A percentile compares a stretch with the other conserved stretches of the same genome.
phyloP scores from a whole-genome alignment of 352 stramenopile genomes.

The Pythium diclinum region DNA sequence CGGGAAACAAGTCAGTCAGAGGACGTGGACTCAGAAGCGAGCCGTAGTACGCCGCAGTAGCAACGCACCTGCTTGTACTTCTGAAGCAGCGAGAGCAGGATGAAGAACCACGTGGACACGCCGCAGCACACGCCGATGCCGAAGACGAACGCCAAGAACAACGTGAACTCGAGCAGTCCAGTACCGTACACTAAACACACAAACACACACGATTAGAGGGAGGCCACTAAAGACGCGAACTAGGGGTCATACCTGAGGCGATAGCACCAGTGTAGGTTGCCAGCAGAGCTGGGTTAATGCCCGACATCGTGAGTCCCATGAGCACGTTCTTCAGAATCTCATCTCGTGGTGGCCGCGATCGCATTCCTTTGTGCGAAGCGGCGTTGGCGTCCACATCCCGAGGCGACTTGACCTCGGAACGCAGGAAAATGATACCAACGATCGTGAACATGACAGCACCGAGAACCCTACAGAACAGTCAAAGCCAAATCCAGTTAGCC shows the following conservation, averaged over 20 bases:
- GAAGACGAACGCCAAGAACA: constrained; percentile 84
- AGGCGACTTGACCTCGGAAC: constrained; percentile 75
- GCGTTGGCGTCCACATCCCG: constrained; percentile 55
- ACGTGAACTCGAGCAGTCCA: constrained; percentile 82
- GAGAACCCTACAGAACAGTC: constrained; percentile 41
- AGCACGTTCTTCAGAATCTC: constrained; percentile 81
- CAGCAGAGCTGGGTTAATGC: constrained; percentile 81
- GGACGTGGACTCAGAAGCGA: background rate
- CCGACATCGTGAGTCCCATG: constrained; percentile 85
- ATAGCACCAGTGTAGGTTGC: constrained; percentile 87
- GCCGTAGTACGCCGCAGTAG: background rate
- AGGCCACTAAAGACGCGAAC: no score
- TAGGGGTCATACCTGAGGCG: constrained; percentile 54
- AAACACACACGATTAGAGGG: background rate
- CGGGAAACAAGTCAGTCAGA: background rate
- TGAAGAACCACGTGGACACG: constrained; percentile 88
- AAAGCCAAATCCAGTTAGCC: no score
- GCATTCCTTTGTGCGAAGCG: constrained; percentile 47
- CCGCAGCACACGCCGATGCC: constrained; percentile 76
- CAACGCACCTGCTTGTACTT: constrained; percentile 85
- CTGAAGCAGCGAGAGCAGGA: constrained; percentile 80
- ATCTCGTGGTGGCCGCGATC: constrained; percentile 39
- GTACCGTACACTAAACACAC: constrained; percentile 72
- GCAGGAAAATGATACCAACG: constrained; percentile 78
- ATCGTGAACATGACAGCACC: constrained; percentile 84